Conservation (phyloP, 106 monocot species). For the Allium fistulosum region DNA sequence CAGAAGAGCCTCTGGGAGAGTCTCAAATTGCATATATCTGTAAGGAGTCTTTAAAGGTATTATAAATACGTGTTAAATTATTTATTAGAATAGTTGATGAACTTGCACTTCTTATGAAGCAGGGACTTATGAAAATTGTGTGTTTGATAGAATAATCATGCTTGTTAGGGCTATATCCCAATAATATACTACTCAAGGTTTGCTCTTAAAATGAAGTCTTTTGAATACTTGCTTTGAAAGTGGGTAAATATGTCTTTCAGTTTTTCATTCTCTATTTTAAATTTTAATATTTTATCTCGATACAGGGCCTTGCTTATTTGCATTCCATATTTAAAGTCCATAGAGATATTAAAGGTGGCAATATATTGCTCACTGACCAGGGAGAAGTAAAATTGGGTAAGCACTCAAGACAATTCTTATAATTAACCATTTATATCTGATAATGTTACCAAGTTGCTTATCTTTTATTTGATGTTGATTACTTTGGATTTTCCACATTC, state of each 20-base stretch:
- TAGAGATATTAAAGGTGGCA: conserved; percentile 99
- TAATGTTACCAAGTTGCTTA: no score
- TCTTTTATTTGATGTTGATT: no score
- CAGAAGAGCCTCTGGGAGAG: conserved; percentile 82
- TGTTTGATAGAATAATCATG: background rate
- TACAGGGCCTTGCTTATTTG: conserved; percentile 93
- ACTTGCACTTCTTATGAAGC: no score
- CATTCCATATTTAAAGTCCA: conserved; percentile 99
- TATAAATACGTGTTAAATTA: background rate
- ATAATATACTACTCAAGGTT: no score
- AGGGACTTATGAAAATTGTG: background rate
- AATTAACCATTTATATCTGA: background rate
- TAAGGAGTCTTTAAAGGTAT: conserved; percentile 94
- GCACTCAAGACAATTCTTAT: conserved; percentile 16
- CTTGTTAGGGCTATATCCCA: no score
- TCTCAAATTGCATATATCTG: conserved; percentile 97
- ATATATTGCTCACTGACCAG: conserved; percentile 96
- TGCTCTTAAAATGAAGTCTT: no score
- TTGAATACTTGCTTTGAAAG: background rate
- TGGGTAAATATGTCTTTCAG: background rate
- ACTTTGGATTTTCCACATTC: conserved; percentile 1
- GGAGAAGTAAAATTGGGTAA: conserved; percentile 99
- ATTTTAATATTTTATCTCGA: conserved; percentile 5
- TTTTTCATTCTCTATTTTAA: background rate
- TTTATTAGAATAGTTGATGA: background rate